A percentile compares a stretch with the other conserved stretches of the same genome.
Conservation (phyloP, 176 grass and related monocot species). For the Juncus effusus region DNA sequence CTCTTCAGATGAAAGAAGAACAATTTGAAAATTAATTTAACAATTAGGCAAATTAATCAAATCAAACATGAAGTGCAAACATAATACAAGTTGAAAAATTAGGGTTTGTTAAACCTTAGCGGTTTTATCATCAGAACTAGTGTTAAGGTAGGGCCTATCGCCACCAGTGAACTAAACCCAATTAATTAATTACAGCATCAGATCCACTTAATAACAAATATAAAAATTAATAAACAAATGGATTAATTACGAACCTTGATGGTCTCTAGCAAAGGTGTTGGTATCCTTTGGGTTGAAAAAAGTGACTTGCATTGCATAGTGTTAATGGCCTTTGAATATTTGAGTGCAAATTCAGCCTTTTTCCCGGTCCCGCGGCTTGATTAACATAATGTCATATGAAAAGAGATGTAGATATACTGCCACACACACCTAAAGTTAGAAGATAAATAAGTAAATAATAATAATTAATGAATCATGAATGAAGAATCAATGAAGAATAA, state of each 20-base stretch:
- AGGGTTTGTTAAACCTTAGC: slow-evolving; percentile 53
- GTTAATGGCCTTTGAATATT: slow-evolving; percentile 98
- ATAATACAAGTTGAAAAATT: slow-evolving; percentile 28
- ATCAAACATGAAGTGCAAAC: neutral
- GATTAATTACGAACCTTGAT: slow-evolving; percentile 55
- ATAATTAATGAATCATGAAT: no score
- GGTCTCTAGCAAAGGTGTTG: slow-evolving; percentile 97
- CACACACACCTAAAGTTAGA: slow-evolving; percentile 91
- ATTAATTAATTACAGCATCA: slow-evolving; percentile 14
- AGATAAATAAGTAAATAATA: no score
- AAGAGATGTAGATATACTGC: slow-evolving; percentile 96
- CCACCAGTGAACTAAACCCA: slow-evolving; percentile 93
- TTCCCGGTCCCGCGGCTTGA: slow-evolving; percentile 99
- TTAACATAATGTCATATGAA: slow-evolving; percentile 98
- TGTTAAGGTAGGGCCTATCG: slow-evolving; percentile 95
- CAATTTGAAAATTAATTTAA: no score
- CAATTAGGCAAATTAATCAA: slow-evolving; percentile 4
- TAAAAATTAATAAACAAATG: neutral
- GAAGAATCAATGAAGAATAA: no score
- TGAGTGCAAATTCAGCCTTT: slow-evolving; percentile 98
- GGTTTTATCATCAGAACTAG: slow-evolving; percentile 96
- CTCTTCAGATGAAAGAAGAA: no score
- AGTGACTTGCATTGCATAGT: slow-evolving; percentile 99
- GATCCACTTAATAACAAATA: neutral
- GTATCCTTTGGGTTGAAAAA: slow-evolving; percentile 99